These are phyloP conservation scores for Porpolomopsis calyptriformis DNA, from an alignment of 768 basidiomycete genomes.

Conservation along the genomic window DNA sequence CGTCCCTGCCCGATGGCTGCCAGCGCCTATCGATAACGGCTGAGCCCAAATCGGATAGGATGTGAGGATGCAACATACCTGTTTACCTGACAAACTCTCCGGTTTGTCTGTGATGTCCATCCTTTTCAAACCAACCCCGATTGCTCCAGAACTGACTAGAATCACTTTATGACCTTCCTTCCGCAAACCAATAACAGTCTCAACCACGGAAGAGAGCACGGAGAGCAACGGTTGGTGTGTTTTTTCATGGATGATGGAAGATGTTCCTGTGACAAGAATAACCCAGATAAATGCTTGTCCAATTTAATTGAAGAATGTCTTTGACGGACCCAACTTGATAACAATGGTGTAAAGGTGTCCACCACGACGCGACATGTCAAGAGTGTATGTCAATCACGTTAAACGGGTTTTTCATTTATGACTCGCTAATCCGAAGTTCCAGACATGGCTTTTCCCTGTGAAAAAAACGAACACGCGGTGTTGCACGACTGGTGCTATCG, in stretches of 20 bases:
- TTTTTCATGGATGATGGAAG: conserved; percentile 91
- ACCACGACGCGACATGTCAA: no score
- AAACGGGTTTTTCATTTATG: no score
- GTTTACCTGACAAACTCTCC: conserved; percentile 82
- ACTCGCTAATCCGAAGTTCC: no score
- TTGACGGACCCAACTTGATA: conserved; percentile 65
- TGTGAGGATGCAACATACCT: conserved; percentile 39
- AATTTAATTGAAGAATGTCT: not conserved
- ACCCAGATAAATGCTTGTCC: conserved; percentile 11
- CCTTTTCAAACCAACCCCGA: conserved; percentile 85
- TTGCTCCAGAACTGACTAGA: conserved; percentile 94
- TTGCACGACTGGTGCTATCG: no score
- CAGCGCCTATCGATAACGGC: conserved; percentile 54
- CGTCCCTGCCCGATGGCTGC: conserved; percentile 97
- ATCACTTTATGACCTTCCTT: conserved; percentile 86
- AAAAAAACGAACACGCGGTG: no score
- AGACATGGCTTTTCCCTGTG: no score
- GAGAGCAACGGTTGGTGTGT: conserved; percentile 89
- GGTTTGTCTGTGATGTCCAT: conserved; percentile 78
- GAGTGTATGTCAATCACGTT: no score
- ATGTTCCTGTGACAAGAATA: conserved; percentile 52
- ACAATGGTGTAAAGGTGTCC: conserved; percentile 62
- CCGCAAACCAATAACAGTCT: conserved; percentile 74
- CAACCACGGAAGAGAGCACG: conserved; percentile 83
- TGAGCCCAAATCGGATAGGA: not conserved